phyloP scores from a whole-genome alignment of 2,329 filamentous ascomycete species.

The Hymenoscyphus infarciens region DNA sequence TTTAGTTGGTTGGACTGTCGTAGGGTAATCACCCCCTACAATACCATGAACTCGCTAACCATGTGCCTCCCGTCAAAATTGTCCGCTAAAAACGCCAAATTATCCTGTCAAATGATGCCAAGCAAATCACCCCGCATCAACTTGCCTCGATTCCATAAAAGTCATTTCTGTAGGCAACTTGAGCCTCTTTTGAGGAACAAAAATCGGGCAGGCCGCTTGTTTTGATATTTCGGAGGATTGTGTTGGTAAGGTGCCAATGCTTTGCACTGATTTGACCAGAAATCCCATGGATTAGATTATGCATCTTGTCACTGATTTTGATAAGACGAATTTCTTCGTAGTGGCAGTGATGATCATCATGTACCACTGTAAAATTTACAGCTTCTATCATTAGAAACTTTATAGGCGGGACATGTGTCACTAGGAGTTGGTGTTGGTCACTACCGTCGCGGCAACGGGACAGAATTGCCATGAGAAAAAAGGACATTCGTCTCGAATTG shows the following conservation, averaged over 20 bases:
- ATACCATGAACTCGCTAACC: neutral
- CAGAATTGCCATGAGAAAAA: neutral
- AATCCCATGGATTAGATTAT: neutral
- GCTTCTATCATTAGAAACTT: constrained; percentile 3
- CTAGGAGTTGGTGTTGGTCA: neutral
- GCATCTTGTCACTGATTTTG: neutral
- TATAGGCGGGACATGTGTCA: neutral
- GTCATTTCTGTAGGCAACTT: neutral
- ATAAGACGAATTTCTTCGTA: neutral
- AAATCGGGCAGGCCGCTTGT: neutral
- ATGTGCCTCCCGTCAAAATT: constrained; percentile 3
- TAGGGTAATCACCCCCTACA: neutral
- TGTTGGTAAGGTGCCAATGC: neutral
- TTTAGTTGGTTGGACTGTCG: neutral
- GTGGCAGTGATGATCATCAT: neutral
- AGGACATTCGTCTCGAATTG: neutral
- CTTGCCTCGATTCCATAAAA: neutral
- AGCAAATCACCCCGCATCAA: neutral
- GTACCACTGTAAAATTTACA: neutral
- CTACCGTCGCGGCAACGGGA: neutral
- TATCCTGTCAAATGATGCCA: neutral
- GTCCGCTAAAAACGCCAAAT: constrained; percentile 2
- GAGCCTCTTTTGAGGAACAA: neutral
- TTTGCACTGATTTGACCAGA: neutral
- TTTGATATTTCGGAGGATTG: neutral